A percentile compares a stretch with the other conserved stretches of the same genome.
Evolutionary conservation across 495 filamentous ascomycete species (phyloP).

Genomic region (Talaromyces ruber): DNA sequence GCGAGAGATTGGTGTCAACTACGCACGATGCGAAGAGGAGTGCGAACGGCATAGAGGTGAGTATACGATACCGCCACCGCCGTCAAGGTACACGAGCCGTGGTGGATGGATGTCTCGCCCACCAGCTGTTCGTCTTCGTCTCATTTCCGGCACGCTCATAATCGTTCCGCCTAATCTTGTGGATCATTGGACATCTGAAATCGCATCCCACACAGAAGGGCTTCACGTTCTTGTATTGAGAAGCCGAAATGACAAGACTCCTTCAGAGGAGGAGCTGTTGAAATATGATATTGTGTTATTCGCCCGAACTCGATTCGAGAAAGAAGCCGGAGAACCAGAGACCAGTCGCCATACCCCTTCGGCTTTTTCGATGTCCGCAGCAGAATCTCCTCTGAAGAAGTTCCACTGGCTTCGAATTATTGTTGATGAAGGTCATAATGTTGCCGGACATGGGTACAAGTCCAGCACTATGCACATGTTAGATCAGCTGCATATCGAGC

Average conservation of each 20-base stretch:
- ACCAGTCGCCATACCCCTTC: slow-evolving; percentile 23
- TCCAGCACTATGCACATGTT: slow-evolving; percentile 61
- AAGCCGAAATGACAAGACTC: slow-evolving; percentile 43
- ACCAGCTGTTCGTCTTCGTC: slow-evolving; percentile 42
- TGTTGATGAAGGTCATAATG: slow-evolving; percentile 84
- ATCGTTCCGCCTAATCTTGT: slow-evolving; percentile 45
- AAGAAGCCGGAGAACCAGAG: slow-evolving; percentile 35
- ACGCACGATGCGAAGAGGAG: slow-evolving; percentile 42
- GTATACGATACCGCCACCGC: slow-evolving; percentile 44
- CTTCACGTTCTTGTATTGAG: slow-evolving; percentile 57
- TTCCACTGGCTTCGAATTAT: slow-evolving; percentile 82
- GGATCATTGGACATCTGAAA: slow-evolving; percentile 50
- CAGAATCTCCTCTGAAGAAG: slow-evolving; percentile 54
- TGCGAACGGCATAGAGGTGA: slow-evolving; percentile 44
- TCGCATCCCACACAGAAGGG: slow-evolving; percentile 58
- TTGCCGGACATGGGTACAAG: slow-evolving; percentile 50
- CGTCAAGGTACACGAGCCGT: slow-evolving; percentile 33
- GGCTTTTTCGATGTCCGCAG: slow-evolving; percentile 23
- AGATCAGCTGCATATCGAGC: slow-evolving; percentile 57
- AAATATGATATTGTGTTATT: slow-evolving; percentile 75
- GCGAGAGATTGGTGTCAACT: slow-evolving; percentile 21
- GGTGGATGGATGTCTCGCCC: slow-evolving; percentile 31
- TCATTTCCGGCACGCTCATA: slow-evolving; percentile 57
- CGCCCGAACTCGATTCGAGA: slow-evolving; percentile 64
- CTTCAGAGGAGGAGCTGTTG: slow-evolving; percentile 48